Evolutionary conservation across 148 eudicot species (phyloP), one percentile per base, ranked within the genome.

Genomic region (Camellia sinensis): DNA sequence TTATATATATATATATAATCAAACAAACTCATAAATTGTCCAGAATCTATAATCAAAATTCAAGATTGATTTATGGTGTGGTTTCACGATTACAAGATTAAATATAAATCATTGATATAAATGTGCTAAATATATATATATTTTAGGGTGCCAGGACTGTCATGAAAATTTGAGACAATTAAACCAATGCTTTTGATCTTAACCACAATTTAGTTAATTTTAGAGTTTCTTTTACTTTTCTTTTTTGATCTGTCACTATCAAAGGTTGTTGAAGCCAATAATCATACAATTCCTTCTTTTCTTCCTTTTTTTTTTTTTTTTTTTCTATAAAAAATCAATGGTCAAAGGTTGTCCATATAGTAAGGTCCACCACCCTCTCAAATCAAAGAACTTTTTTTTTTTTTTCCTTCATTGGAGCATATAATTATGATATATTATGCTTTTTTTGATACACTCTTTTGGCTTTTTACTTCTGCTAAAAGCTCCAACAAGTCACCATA

Each of bases 341-440:
- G 73, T 69, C 73, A 69, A 69, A 69, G 37, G 1, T 69, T 8
- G 73, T 19, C 40, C 37, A 71, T n/a, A 29, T 29, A 29, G 29
- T 29, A 29, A 29, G 50, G 50, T 46, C 50, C 74, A 71, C 57
- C 53, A 48, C 57, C 44, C 74, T 12, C 44, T n/a, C 6, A 71
- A 46, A 71, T 2, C 56, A 48, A 6, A 46, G 21, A 6, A 61
- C 65, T 61, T 61, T 61, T 61, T 61, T 17, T 48, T 10, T 44
- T 45, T 37, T 40, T 29, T 29, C 29, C 29, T 29, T 29, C 29
- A 29, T 29, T 29, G 29, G 29, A 29, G 21, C 37, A 53, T 72
- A 73, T 53, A 54, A 74, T 74, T 18, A 74, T 74, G 77, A 56
- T 59, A 29, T 29, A 2, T 54, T 13, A 7, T n/a, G 62, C 77